Conservation (phyloP, 768 basidiomycete genomes). For the Mycena indigotica region DNA sequence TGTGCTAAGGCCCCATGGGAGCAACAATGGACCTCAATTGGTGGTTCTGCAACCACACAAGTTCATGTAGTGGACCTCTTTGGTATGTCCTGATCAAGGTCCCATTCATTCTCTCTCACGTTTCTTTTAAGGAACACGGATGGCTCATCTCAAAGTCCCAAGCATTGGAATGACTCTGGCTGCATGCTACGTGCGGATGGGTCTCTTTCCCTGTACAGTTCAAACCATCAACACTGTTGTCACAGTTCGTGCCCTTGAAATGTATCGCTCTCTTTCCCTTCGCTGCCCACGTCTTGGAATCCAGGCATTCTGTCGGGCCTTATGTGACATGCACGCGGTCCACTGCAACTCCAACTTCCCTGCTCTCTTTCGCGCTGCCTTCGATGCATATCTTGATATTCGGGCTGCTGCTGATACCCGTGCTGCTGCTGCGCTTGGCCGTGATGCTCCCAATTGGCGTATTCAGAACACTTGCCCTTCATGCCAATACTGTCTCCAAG, state of each 20-base stretch:
- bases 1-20: not conserved
- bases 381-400: conserved; percentile 39
- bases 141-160: not conserved
- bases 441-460: conserved; percentile 33
- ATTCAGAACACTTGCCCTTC: conserved; percentile 37
- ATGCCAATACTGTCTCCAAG: conserved; percentile 38
- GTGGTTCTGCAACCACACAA: not conserved
- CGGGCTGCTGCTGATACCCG: conserved; percentile 16
- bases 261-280: not conserved
- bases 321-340: not conserved
- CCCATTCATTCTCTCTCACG: not conserved
- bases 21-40: not conserved
- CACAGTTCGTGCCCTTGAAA: not conserved
- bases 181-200: not conserved
- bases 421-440: conserved; percentile 29
- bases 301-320: not conserved
- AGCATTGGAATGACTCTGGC: not conserved
- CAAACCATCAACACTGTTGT: not conserved
- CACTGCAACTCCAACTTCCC: conserved; percentile 1
- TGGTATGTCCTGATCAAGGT: not conserved
- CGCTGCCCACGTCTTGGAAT: not conserved
- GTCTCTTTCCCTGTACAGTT: not conserved
- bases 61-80: not conserved
- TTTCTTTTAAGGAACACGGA: not conserved
- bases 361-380: conserved; percentile 30